Base-by-base conservation (phyloP, 23 red algal species). In the Rhodosorus marinus region DNA sequence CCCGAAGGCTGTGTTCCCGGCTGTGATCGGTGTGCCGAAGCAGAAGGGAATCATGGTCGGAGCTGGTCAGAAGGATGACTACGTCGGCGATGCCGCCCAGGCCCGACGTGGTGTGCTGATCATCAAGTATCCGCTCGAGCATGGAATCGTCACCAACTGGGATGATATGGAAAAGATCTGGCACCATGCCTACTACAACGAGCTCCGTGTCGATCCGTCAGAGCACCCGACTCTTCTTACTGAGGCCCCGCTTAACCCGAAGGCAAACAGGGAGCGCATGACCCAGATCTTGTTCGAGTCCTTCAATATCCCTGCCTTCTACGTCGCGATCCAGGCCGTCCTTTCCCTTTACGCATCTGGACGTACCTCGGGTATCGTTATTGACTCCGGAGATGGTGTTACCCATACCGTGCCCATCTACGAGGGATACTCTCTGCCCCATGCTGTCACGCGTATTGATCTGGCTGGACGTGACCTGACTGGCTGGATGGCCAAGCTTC, bases 151-250 rank as follows among this genome's bases (percentile, higher is more conserved):
- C 36, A 98, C 90, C 45, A 98, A 85, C 67, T 98, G 90, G 90
- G 79, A 98, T 17, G 90, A 98, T 61, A 98, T 98, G 90, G 90
- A 98, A 47, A 98, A 98, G 57, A 98, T 98, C 66, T 98, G 90
- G 90, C 64, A 84, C 60, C 90, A 98, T 51, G 70, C 75, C 49
- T 98, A 86, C 35, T 80, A 73, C 72, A 59, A 51, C 17, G 90
- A 98, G 70, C 67, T 98, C 47, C 90, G 90, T 4, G 75, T 98
- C 7, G 78, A 74, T 30, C 90, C 90, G 22, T 72, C 74, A 49
- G 90, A 98, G 31, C 90, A 85, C 29, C 90, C 90, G 26, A 74
- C 81, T 6, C 64, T 98, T 47, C 59, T 85, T 20, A 98, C 90
- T 4, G 90, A 98, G 54, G 90, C 90, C 21, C 90, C 90, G 6